Evolutionary conservation across 1,139 yeast genomes (phyloP).

Genomic region (Hemisphaericaspora lyxosophila): DNA sequence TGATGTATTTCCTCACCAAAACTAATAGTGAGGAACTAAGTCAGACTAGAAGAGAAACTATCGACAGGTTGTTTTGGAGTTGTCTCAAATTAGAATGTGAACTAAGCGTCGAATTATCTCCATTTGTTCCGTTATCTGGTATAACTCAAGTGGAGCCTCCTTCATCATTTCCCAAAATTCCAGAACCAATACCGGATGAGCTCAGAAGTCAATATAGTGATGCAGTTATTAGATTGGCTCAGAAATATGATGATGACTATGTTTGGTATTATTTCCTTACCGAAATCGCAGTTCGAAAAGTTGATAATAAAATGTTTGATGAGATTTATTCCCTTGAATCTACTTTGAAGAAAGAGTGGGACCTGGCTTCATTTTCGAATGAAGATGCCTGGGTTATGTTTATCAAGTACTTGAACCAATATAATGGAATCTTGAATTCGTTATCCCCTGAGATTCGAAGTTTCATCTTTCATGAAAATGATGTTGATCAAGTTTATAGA

Average conservation of each 20-base stretch:
- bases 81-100: slow-evolving; percentile 50
- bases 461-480: slow-evolving; percentile 35
- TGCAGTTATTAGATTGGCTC: slow-evolving; percentile 29
- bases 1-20: slow-evolving; percentile 32
- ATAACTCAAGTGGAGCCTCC: slow-evolving; percentile 44
- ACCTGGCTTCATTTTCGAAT: slow-evolving; percentile 23
- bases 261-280: slow-evolving; percentile 51
- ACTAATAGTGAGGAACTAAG: slow-evolving; percentile 8
- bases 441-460: slow-evolving; percentile 34
- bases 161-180: slow-evolving; percentile 41
- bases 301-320: slow-evolving; percentile 45
- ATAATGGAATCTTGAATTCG: slow-evolving; percentile 41
- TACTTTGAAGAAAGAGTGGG: slow-evolving; percentile 24
- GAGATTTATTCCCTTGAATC: slow-evolving; percentile 31
- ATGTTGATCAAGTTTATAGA: slow-evolving; percentile 34
- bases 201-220: slow-evolving; percentile 23
- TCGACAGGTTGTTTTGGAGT: slow-evolving; percentile 40
- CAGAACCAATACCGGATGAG: slow-evolving; percentile 26
- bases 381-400: slow-evolving; percentile 30
- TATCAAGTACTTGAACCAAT: slow-evolving; percentile 39
- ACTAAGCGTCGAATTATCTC: slow-evolving; percentile 44
- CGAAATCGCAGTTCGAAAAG: slow-evolving; percentile 48
- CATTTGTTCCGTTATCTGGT: slow-evolving; percentile 43
- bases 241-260: slow-evolving; percentile 35
- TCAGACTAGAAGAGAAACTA: slow-evolving; percentile 10